A percentile compares a stretch with the other conserved stretches of the same genome.
Evolutionary conservation across 148 eudicot genomes (phyloP).

Genomic region (Diospyros lotus): DNA sequence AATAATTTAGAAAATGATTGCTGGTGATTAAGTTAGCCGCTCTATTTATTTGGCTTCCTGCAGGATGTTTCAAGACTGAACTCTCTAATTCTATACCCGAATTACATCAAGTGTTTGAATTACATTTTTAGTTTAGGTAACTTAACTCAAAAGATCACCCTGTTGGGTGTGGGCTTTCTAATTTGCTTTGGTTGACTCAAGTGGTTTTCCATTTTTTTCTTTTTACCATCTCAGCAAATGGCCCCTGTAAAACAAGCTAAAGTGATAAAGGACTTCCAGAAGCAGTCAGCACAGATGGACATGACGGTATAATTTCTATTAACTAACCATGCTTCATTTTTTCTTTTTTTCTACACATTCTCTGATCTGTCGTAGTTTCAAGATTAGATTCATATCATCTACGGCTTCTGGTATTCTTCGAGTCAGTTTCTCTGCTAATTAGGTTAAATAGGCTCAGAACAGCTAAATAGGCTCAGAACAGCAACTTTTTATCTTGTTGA

Average conservation of each 20-base stretch:
- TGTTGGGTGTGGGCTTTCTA: neutral
- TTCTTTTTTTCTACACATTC: neutral
- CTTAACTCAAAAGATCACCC: neutral
- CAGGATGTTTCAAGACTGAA: neutral
- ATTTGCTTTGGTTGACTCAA: neutral
- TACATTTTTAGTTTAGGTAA: neutral
- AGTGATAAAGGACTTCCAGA: constrained; percentile 58
- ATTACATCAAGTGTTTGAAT: neutral
- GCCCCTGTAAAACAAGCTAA: constrained; percentile 65
- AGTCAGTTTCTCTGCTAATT: too few species aligned
- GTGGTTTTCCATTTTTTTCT: neutral
- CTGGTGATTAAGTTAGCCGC: neutral
- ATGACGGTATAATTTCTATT: constrained; percentile 42
- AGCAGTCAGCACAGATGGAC: constrained; percentile 63
- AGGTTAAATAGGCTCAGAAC: too few species aligned
- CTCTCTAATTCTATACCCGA: neutral
- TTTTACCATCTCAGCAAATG: constrained; percentile 47
- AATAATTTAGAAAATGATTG: neutral
- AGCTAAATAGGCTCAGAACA: too few species aligned
- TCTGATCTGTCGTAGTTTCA: neutral
- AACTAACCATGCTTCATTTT: neutral
- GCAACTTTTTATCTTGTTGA: too few species aligned
- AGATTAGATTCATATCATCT: neutral
- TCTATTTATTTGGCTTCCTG: neutral
- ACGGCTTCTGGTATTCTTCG: too few species aligned